Percentiles rank a stretch among this genome's conserved stretches.
Conservation (phyloP, 2,329 filamentous ascomycete species). For the Zymoseptoria pseudotritici region DNA sequence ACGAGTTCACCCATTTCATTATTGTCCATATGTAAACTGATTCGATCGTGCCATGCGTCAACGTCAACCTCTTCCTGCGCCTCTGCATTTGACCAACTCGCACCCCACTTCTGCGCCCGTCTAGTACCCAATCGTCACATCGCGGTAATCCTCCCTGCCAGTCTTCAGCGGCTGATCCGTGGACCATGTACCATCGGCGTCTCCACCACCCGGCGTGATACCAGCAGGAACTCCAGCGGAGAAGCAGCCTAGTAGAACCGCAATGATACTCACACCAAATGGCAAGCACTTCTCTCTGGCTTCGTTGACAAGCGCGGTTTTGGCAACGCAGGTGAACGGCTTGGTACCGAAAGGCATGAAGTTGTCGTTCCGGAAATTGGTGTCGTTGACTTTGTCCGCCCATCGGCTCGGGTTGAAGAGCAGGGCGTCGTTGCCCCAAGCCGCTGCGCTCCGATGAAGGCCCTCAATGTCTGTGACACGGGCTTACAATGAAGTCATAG, state of each 20-base stretch:
- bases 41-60: no score
- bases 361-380: not conserved
- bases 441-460: not conserved
- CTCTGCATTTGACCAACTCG: no score
- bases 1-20: no score
- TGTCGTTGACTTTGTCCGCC: not conserved
- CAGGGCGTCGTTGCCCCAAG: not conserved
- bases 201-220: not conserved
- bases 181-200: not conserved
- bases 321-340: not conserved
- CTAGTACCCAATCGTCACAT: no score
- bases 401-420: not conserved
- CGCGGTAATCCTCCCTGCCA: not conserved
- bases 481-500: no score
- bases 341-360: not conserved
- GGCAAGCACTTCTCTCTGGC: not conserved
- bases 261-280: not conserved
- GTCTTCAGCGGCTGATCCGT: not conserved
- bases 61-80: no score
- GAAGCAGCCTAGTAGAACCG: not conserved
- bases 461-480: not conserved
- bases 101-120: no score
- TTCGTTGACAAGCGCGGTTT: not conserved
- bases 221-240: not conserved
- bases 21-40: no score